Conservation (phyloP, 805 yeast genomes). For the Candida bentonensis region DNA sequence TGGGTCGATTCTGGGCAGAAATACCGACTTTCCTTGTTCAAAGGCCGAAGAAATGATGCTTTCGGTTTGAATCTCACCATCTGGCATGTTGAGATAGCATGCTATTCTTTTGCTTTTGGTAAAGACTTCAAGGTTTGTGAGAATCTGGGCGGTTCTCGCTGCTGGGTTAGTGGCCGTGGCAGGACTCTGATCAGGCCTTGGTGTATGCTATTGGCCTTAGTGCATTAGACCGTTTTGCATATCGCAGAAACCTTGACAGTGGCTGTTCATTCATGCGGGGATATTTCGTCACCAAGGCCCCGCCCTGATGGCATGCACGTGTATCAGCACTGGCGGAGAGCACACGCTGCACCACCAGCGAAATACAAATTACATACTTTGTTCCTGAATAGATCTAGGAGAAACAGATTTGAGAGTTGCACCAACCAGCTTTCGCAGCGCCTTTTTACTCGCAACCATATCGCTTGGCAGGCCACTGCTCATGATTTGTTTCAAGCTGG, state of each 20-base stretch:
- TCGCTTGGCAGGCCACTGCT: too few relatives aligned
- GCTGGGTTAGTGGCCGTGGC: slow-evolving; percentile 7
- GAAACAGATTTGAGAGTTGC: slow-evolving; percentile 3
- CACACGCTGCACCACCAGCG: too few relatives aligned
- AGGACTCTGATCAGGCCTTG: too few relatives aligned
- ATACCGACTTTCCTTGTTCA: slow-evolving; percentile 28
- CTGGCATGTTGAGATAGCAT: slow-evolving; percentile 64
- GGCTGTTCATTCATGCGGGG: too few relatives aligned
- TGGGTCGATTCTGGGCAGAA: slow-evolving; percentile 22
- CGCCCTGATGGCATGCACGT: too few relatives aligned
- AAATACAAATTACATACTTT: slow-evolving; percentile 9
- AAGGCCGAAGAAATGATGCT: slow-evolving; percentile 40
- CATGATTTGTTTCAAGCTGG: too few relatives aligned
- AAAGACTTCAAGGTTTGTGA: slow-evolving; percentile 26
- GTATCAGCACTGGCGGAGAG: too few relatives aligned
- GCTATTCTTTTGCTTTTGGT: slow-evolving; percentile 38
- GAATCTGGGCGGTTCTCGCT: slow-evolving; percentile 7
- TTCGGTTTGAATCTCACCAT: slow-evolving; percentile 51
- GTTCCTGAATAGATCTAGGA: slow-evolving; percentile 2
- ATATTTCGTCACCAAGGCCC: too few relatives aligned
- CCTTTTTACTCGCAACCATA: slow-evolving; percentile 5
- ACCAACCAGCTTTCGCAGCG: slow-evolving; percentile 8
- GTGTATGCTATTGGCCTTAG: too few relatives aligned
- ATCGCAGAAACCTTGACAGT: too few relatives aligned
- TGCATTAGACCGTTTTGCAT: too few relatives aligned